phyloP scores from a whole-genome alignment of 805 yeast species.

The Candida lessepsii region DNA sequence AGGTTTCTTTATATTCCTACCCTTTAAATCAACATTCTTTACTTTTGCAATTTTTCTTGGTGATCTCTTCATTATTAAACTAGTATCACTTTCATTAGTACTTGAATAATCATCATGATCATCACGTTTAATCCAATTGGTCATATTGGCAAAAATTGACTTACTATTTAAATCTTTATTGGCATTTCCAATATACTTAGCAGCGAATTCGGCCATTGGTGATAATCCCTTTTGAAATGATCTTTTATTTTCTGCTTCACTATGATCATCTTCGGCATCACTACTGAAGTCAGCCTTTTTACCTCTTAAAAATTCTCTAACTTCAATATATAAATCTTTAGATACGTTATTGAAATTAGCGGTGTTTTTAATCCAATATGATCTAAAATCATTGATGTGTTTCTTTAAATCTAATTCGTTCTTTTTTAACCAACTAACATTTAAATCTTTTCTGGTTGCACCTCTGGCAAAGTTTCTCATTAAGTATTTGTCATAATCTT shows the following conservation, averaged over 20 bases:
- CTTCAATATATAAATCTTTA: constrained; percentile 80
- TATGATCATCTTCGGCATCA: constrained; percentile 22
- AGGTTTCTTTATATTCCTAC: constrained; percentile 16
- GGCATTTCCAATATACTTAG: constrained; percentile 59
- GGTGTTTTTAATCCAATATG: constrained; percentile 78
- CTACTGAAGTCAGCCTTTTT: constrained; percentile 32
- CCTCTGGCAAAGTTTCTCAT: constrained; percentile 98
- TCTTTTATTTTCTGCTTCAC: constrained; percentile 8
- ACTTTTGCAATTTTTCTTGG: constrained; percentile 12
- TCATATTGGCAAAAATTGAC: constrained; percentile 39
- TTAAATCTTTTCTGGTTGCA: constrained; percentile 92
- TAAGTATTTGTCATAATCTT: constrained; percentile 94
- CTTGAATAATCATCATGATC: constrained; percentile 31
- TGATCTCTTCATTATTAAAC: constrained; percentile 10
- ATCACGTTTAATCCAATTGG: constrained; percentile 41
- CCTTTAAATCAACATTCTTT: background rate
- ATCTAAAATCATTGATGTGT: constrained; percentile 83
- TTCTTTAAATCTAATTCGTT: constrained; percentile 93
- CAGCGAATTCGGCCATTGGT: constrained; percentile 68
- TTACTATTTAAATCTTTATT: constrained; percentile 36
- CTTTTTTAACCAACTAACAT: constrained; percentile 96
- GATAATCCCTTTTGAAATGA: constrained; percentile 32
- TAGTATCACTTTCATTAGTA: constrained; percentile 20
- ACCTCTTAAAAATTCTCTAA: constrained; percentile 66
- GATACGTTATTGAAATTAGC: constrained; percentile 68